These are phyloP conservation scores for Fusarium caatingaense DNA, from an alignment of 2,329 filamentous ascomycete genomes.

Conservation along the genomic window DNA sequence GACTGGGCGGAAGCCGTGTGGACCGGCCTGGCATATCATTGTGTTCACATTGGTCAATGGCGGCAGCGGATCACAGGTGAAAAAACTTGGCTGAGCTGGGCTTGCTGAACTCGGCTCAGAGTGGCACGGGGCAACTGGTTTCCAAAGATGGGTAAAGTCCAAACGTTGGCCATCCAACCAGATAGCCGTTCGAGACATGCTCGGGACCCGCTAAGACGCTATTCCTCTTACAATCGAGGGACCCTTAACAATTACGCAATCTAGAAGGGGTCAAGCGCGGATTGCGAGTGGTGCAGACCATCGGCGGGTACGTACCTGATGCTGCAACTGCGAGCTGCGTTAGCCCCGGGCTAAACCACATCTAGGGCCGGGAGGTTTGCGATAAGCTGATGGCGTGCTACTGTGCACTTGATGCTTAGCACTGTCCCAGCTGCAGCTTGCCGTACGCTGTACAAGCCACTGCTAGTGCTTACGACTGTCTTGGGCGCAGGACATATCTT, in stretches of 20 bases:
- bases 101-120: constrained; percentile 23
- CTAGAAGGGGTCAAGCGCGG: constrained; percentile 40
- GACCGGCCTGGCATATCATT: constrained; percentile 10
- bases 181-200: constrained; percentile 23
- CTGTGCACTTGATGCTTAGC: constrained; percentile 28
- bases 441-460: neutral
- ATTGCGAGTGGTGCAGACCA: constrained; percentile 10
- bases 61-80: constrained; percentile 16
- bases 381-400: constrained; percentile 48
- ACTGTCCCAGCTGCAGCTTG: constrained; percentile 28
- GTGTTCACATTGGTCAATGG: constrained; percentile 28
- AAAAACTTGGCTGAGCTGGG: constrained; percentile 27
- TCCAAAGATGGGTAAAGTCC: constrained; percentile 13
- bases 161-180: constrained; percentile 46
- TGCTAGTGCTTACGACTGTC: constrained; percentile 13
- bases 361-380: constrained; percentile 44
- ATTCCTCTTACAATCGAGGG: constrained; percentile 30
- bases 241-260: constrained; percentile 42
- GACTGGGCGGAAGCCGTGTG: constrained; percentile 30
- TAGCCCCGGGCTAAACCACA: constrained; percentile 39
- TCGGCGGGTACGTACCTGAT: constrained; percentile 37
- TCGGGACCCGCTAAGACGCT: constrained; percentile 23
- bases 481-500: constrained; percentile 23
- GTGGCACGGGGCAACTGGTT: constrained; percentile 41
- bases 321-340: constrained; percentile 21